Percentiles rank a stretch among this genome's conserved stretches.
Evolutionary conservation across 2,329 filamentous ascomycete species (phyloP).

Genomic region (Alternaria sp.): DNA sequence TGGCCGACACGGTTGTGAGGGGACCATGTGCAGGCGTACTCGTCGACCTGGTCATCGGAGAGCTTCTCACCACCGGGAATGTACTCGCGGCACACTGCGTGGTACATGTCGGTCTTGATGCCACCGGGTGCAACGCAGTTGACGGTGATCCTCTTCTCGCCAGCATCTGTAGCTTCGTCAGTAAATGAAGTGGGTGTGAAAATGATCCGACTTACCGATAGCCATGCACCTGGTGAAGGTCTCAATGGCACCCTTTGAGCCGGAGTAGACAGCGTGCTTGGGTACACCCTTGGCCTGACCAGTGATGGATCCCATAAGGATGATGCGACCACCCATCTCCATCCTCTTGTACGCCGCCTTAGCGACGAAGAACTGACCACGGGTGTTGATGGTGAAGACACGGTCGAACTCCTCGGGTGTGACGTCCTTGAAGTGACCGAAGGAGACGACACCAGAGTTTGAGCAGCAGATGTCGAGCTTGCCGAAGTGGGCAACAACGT

Average conservation of each 20-base stretch:
- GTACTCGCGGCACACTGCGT: slow-evolving; percentile 70
- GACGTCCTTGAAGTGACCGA: slow-evolving; percentile 63
- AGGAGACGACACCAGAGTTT: slow-evolving; percentile 68
- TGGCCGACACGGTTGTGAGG: slow-evolving; percentile 71
- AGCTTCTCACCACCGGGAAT: slow-evolving; percentile 66
- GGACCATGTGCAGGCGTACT: slow-evolving; percentile 71
- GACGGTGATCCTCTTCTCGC: slow-evolving; percentile 64
- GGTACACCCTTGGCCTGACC: slow-evolving; percentile 65
- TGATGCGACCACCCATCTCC: slow-evolving; percentile 61
- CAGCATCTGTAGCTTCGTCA: slow-evolving; percentile 51
- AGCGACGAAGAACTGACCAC: slow-evolving; percentile 70
- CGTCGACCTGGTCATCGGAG: slow-evolving; percentile 65
- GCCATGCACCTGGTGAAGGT: slow-evolving; percentile 64
- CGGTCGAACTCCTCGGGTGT: slow-evolving; percentile 65
- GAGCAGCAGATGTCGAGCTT: slow-evolving; percentile 74
- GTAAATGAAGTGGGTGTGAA: slow-evolving; percentile 1
- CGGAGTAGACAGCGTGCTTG: slow-evolving; percentile 63
- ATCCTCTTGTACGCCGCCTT: slow-evolving; percentile 64
- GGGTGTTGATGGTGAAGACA: slow-evolving; percentile 69
- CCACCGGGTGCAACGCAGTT: slow-evolving; percentile 68
- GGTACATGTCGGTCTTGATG: slow-evolving; percentile 67
- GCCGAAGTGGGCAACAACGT: slow-evolving; percentile 70
- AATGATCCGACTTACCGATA: slow-evolving; percentile 48
- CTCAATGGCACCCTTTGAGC: slow-evolving; percentile 63
- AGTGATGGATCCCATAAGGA: slow-evolving; percentile 65